Evolutionary conservation across 257 asterid genomes (phyloP).

Genomic region (Scutellaria galericulata): DNA sequence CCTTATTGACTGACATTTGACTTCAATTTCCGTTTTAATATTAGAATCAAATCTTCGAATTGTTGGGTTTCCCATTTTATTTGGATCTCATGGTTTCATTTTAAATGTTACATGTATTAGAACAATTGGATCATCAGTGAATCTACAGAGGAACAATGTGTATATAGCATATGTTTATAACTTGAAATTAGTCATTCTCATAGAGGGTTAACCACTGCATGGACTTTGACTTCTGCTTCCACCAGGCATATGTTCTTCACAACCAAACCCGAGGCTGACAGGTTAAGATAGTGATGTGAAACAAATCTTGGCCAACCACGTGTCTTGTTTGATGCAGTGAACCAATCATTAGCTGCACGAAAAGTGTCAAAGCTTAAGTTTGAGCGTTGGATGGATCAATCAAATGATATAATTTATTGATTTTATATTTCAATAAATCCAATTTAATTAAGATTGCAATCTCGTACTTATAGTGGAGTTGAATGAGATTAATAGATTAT

Average conservation of each 20-base stretch:
- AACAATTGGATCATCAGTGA: background rate
- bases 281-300: constrained; percentile 46
- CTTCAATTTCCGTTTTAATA: constrained; percentile 51
- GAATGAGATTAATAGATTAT: too few species aligned
- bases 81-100: constrained; percentile 8
- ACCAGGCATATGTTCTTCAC: constrained; percentile 53
- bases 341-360: constrained; percentile 73
- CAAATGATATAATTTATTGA: too few species aligned
- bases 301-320: constrained; percentile 72
- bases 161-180: background rate
- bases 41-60: constrained; percentile 14
- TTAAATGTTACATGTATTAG: background rate
- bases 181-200: constrained; percentile 28
- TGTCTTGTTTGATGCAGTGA: constrained; percentile 44
- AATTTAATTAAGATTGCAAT: too few species aligned
- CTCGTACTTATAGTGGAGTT: too few species aligned
- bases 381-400: too few species aligned
- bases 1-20: constrained; percentile 35
- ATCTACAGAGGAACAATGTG: constrained; percentile 5
- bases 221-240: constrained; percentile 65
- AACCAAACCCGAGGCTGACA: constrained; percentile 40
- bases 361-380: background rate
- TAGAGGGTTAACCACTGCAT: constrained; percentile 51
- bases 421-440: too few species aligned
- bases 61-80: background rate